Conservation (phyloP, 257 asterid species). For the Lavandula angustifolia region DNA sequence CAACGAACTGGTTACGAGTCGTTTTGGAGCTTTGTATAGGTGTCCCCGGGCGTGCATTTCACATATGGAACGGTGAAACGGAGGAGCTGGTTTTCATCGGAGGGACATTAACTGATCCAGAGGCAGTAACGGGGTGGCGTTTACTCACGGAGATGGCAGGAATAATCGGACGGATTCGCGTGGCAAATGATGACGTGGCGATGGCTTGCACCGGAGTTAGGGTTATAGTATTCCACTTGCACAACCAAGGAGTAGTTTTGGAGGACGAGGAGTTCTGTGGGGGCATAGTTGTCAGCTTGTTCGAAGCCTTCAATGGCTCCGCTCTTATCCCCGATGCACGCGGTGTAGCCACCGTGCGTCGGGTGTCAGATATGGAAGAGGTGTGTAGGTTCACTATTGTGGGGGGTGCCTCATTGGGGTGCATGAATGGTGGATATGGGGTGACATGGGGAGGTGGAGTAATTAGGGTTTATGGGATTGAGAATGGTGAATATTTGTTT, state of each 20-base stretch:
- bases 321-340: constrained; percentile 44
- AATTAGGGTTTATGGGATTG: constrained; percentile 75
- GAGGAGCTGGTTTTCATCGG: constrained; percentile 76
- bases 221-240: constrained; percentile 51
- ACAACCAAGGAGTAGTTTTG: constrained; percentile 48
- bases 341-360: constrained; percentile 47
- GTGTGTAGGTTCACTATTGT: constrained; percentile 48
- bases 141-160: constrained; percentile 58
- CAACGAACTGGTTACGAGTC: no score
- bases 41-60: constrained; percentile 79
- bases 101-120: constrained; percentile 74
- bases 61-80: constrained; percentile 66
- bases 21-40: constrained; percentile 36
- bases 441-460: constrained; percentile 47
- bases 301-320: constrained; percentile 47
- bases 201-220: constrained; percentile 66
- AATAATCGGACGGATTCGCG: constrained; percentile 61
- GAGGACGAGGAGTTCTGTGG: constrained; percentile 50
- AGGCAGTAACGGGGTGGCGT: constrained; percentile 87
- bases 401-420: constrained; percentile 56
- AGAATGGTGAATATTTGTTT: constrained; percentile 54
- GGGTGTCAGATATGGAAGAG: constrained; percentile 44
- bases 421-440: constrained; percentile 73
- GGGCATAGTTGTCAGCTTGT: constrained; percentile 48
- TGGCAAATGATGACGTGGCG: constrained; percentile 47